Percentiles rank a stretch among this genome's conserved stretches.
phyloP scores from a whole-genome alignment of 2,329 filamentous ascomycete genomes.

The Beauveria sp. region DNA sequence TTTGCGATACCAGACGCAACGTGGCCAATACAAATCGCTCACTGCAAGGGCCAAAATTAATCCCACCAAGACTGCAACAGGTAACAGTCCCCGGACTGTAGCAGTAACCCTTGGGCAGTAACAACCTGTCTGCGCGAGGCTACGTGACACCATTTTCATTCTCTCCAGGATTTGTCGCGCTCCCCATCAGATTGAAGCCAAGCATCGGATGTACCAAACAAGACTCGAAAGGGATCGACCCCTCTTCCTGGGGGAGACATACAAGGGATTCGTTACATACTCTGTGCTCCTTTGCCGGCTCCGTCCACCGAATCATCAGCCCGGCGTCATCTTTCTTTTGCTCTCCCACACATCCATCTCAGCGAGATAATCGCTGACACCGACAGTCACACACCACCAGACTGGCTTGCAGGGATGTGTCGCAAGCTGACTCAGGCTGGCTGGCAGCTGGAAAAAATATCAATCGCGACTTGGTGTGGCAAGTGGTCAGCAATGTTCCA shows the following conservation, averaged over 20 bases:
- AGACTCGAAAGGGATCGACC: neutral
- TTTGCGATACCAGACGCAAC: constrained; percentile 4
- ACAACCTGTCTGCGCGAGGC: constrained; percentile 3
- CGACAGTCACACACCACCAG: neutral
- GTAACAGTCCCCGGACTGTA: neutral
- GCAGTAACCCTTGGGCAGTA: neutral
- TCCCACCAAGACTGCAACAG: neutral
- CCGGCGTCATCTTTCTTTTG: neutral
- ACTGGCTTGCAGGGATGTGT: neutral
- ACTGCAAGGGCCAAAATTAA: neutral
- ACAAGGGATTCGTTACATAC: neutral
- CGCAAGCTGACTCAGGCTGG: constrained; percentile 8
- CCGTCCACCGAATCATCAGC: neutral
- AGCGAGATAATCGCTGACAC: constrained; percentile 3
- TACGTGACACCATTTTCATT: constrained; percentile 1
- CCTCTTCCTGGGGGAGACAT: neutral
- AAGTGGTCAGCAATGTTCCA: neutral
- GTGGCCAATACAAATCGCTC: constrained; percentile 2
- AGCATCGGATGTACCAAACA: neutral
- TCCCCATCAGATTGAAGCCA: neutral
- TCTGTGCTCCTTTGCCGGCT: neutral
- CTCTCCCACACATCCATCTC: neutral
- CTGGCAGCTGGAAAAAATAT: neutral
- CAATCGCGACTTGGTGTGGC: neutral
- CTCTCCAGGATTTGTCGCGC: no score